Percentiles rank a stretch among this genome's conserved stretches.
phyloP scores from a whole-genome alignment of 305 asterid genomes.

The Stenogyne calaminthoides region DNA sequence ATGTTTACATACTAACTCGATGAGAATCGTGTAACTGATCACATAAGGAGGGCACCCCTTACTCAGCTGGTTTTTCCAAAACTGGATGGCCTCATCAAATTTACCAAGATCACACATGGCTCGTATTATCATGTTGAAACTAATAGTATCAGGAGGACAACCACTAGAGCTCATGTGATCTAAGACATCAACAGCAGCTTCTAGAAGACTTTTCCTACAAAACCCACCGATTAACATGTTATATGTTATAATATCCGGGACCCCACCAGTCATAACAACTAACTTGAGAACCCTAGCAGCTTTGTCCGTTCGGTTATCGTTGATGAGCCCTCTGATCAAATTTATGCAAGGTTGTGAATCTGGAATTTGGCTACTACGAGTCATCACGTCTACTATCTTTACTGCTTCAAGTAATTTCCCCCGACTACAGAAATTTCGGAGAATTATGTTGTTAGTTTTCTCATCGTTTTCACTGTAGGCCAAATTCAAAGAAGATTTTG shows the following conservation, averaged over 20 bases:
- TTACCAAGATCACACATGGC: conserved; percentile 63
- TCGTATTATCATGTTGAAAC: conserved; percentile 71
- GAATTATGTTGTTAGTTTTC: conserved; percentile 68
- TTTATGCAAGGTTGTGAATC: conserved; percentile 67
- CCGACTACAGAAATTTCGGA: conserved; percentile 60
- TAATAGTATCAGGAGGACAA: conserved; percentile 81
- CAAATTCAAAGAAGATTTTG: conserved; percentile 44
- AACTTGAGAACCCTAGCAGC: conserved; percentile 64
- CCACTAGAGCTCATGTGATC: conserved; percentile 84
- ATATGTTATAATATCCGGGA: conserved; percentile 86
- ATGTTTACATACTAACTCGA: conserved; percentile 63
- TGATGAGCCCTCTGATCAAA: conserved; percentile 75
- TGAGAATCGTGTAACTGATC: conserved; percentile 67
- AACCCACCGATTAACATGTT: conserved; percentile 85
- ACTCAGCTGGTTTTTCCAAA: conserved; percentile 79
- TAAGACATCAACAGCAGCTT: conserved; percentile 60
- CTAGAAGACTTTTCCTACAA: conserved; percentile 61
- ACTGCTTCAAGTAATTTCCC: conserved; percentile 66
- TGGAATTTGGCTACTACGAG: conserved; percentile 84
- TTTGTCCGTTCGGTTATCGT: conserved; percentile 49
- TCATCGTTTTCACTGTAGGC: conserved; percentile 66
- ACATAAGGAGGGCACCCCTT: conserved; percentile 86
- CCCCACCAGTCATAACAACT: conserved; percentile 88
- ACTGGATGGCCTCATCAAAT: conserved; percentile 61
- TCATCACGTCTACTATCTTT: conserved; percentile 69